Percentiles rank a stretch among this genome's conserved stretches.
Evolutionary conservation across 768 basidiomycete species (phyloP).

Genomic region (Mycena chlorophos): DNA sequence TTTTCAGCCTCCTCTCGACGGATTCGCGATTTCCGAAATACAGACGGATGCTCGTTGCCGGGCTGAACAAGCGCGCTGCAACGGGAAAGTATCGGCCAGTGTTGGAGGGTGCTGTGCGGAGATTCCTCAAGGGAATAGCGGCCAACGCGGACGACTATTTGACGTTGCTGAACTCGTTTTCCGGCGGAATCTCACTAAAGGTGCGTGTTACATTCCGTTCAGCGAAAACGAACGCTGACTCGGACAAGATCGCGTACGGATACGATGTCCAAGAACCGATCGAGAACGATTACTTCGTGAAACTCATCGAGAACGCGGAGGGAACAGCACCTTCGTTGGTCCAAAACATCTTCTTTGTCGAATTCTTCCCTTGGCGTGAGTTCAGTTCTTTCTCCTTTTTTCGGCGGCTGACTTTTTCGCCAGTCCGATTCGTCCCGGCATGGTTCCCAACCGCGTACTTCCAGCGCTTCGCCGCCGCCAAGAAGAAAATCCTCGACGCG

Average conservation of each 20-base stretch:
- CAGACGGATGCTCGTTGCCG: conserved; percentile 38
- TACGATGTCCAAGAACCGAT: conserved; percentile 31
- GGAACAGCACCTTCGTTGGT: conserved; percentile 25
- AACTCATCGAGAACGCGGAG: conserved; percentile 33
- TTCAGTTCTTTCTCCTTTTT: not conserved
- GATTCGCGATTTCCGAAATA: conserved; percentile 38
- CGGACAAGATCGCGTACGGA: conserved; percentile 43
- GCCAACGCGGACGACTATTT: conserved; percentile 30
- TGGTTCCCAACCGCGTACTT: conserved; percentile 39
- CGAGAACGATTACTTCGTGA: conserved; percentile 35
- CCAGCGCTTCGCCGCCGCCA: conserved; percentile 31
- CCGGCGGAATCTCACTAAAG: conserved; percentile 1
- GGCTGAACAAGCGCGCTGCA: conserved; percentile 38
- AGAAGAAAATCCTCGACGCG: conserved; percentile 18
- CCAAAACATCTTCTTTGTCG: conserved; percentile 39
- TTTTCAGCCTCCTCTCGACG: conserved; percentile 33
- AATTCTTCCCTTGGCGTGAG: conserved; percentile 41
- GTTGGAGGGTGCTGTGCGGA: conserved; percentile 30
- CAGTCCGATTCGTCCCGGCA: conserved; percentile 40
- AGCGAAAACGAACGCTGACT: not conserved
- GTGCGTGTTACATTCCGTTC: not conserved
- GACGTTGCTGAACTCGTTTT: conserved; percentile 33
- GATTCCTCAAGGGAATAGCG: conserved; percentile 31
- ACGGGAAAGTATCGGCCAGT: conserved; percentile 33
- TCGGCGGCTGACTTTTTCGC: not conserved